Conservation (phyloP, 805 yeast genomes). For the Wickerhamomyces xylosicus region DNA sequence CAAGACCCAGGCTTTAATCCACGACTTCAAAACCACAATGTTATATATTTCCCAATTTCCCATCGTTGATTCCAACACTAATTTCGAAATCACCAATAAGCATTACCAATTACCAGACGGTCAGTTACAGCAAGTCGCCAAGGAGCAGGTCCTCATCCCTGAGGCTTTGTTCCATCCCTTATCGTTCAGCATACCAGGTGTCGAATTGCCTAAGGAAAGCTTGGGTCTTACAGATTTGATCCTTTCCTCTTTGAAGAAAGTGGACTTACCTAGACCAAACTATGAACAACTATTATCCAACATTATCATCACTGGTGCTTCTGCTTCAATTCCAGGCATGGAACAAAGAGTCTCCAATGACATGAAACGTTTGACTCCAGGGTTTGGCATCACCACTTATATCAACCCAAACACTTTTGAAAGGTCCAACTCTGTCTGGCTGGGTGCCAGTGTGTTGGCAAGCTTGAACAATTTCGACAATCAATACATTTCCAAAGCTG, state of each 20-base stretch:
- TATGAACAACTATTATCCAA: slow-evolving; percentile 41
- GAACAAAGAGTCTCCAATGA: slow-evolving; percentile 59
- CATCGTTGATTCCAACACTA: slow-evolving; percentile 22
- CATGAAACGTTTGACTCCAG: slow-evolving; percentile 51
- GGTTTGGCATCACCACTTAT: slow-evolving; percentile 44
- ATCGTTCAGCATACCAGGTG: slow-evolving; percentile 32
- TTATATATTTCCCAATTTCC: slow-evolving; percentile 29
- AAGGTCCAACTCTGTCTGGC: slow-evolving; percentile 63
- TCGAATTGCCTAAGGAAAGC: slow-evolving; percentile 11
- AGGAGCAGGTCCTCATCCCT: slow-evolving; percentile 43
- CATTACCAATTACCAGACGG: slow-evolving; percentile 56
- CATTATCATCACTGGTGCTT: slow-evolving; percentile 68
- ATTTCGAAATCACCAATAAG: slow-evolving; percentile 25
- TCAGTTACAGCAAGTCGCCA: slow-evolving; percentile 33
- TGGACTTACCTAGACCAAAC: slow-evolving; percentile 30
- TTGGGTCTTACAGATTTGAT: slow-evolving; percentile 27
- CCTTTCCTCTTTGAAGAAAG: slow-evolving; percentile 29
- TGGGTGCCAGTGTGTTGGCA: slow-evolving; percentile 71
- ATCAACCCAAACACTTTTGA: slow-evolving; percentile 58
- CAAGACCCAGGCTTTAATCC: slow-evolving; percentile 30
- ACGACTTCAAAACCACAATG: slow-evolving; percentile 38
- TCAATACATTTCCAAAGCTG: slow-evolving; percentile 62
- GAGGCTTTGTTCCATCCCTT: slow-evolving; percentile 69
- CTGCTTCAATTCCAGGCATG: slow-evolving; percentile 59
- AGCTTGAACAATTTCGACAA: slow-evolving; percentile 77